A percentile compares a stretch with the other conserved stretches of the same genome.
These are phyloP conservation scores for Rhizomucor miehei DNA, from an alignment of 371 early-diverging fungal species.

Conservation along the genomic window DNA sequence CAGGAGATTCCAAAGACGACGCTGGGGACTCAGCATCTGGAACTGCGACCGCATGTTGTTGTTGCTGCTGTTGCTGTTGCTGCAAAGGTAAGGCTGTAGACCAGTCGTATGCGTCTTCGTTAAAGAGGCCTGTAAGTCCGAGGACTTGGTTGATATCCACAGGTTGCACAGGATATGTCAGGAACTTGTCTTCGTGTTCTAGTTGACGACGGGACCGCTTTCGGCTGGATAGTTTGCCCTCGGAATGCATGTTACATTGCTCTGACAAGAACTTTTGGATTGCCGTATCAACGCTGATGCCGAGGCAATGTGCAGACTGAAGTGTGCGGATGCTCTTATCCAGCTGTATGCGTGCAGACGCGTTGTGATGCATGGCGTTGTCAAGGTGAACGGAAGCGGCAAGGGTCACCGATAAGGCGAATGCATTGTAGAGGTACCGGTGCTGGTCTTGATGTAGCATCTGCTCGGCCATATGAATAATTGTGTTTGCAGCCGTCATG, in stretches of 20 bases:
- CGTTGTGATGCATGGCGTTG: neutral
- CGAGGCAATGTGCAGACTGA: neutral
- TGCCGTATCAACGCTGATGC: neutral
- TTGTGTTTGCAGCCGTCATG: conserved; percentile 9
- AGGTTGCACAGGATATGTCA: neutral
- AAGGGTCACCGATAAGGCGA: conserved; percentile 8
- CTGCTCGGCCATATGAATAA: conserved; percentile 15
- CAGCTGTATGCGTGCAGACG: conserved; percentile 2
- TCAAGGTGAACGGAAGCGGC: conserved; percentile 13
- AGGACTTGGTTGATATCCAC: neutral
- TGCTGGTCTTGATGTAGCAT: conserved; percentile 9
- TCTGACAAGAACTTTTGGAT: neutral
- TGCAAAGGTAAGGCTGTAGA: neutral
- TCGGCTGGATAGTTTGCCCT: neutral
- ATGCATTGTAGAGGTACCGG: conserved; percentile 10
- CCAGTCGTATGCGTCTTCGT: neutral
- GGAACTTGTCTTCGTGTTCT: neutral
- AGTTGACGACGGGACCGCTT: neutral
- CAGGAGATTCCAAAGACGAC: neutral
- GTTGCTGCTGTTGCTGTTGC: neutral
- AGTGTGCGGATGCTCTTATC: neutral
- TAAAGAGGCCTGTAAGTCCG: neutral
- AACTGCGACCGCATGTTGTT: neutral
- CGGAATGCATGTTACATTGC: neutral
- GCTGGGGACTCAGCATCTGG: neutral